Percentiles rank a stretch among this genome's conserved stretches.
Conservation (phyloP, 108 stramenopile species). For the Nitzschia inconspicua region DNA sequence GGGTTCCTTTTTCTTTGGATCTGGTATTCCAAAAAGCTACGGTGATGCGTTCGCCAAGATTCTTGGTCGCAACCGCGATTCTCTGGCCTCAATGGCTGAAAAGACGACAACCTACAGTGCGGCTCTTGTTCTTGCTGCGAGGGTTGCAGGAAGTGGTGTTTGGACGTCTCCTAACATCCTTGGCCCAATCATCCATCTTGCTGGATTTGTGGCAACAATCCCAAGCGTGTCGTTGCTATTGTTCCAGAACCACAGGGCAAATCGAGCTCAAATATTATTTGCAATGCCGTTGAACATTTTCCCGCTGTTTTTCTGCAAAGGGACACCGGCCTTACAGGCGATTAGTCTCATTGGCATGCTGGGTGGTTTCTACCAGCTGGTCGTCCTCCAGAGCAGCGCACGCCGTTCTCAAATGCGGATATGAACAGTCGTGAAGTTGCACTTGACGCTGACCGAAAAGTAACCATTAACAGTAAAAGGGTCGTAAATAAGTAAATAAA, state of each 20-base stretch:
- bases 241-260: conserved; percentile 9
- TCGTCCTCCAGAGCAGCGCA: neutral
- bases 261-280: conserved; percentile 21
- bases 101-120: conserved; percentile 40
- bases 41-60: conserved; percentile 38
- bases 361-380: conserved; percentile 22
- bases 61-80: conserved; percentile 27
- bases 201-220: conserved; percentile 46
- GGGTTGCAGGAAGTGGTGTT: conserved; percentile 50
- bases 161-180: conserved; percentile 56
- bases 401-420: conserved; percentile 25
- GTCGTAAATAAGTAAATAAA: too few relatives aligned
- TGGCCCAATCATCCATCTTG: conserved; percentile 55
- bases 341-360: conserved; percentile 43
- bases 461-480: too few relatives aligned
- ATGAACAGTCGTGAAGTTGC: too few relatives aligned
- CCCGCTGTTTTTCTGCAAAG: conserved; percentile 50
- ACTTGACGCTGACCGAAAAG: too few relatives aligned
- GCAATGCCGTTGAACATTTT: conserved; percentile 54
- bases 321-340: conserved; percentile 56
- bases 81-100: conserved; percentile 43
- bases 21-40: conserved; percentile 33
- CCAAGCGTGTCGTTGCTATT: conserved; percentile 49
- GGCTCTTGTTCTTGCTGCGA: conserved; percentile 44
- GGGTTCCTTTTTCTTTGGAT: conserved; percentile 46